Percentiles rank a stretch among this genome's conserved stretches.
These are phyloP conservation scores for Epichloe hybrida DNA, from an alignment of 2,329 filamentous ascomycete genomes.

Conservation along the genomic window DNA sequence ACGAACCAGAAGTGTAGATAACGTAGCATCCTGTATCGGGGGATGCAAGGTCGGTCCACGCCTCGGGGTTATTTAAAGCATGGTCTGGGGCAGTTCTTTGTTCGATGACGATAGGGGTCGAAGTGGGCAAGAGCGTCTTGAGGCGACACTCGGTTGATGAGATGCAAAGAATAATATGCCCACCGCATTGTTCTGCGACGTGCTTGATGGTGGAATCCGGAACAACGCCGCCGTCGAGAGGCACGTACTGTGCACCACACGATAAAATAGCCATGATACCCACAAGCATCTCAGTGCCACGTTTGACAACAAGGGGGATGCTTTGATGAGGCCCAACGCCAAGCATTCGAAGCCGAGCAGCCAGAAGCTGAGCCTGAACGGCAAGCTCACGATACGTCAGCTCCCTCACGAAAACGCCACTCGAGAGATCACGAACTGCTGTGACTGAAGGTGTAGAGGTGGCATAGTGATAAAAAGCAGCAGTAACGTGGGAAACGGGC, in stretches of 20 bases:
- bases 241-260: slow-evolving; percentile 45
- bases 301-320: slow-evolving; percentile 41
- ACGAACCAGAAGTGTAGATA: slow-evolving; percentile 40
- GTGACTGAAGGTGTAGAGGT: slow-evolving; percentile 21
- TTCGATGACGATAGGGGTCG: slow-evolving; percentile 17
- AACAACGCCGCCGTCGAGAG: slow-evolving; percentile 41
- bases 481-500: slow-evolving; percentile 26
- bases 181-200: slow-evolving; percentile 33
- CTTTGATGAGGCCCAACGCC: slow-evolving; percentile 32
- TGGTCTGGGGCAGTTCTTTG: slow-evolving; percentile 5
- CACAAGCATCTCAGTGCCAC: slow-evolving; percentile 42
- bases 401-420: slow-evolving; percentile 11
- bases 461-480: slow-evolving; percentile 26
- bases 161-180: slow-evolving; percentile 34
- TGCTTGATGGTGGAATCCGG: slow-evolving; percentile 33
- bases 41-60: slow-evolving; percentile 19
- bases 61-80: slow-evolving; percentile 2
- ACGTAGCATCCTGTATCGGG: slow-evolving; percentile 30
- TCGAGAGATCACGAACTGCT: slow-evolving; percentile 25
- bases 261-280: slow-evolving; percentile 43
- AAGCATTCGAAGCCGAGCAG: slow-evolving; percentile 22
- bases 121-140: slow-evolving; percentile 11
- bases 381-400: slow-evolving; percentile 34
- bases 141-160: slow-evolving; percentile 22
- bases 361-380: slow-evolving; percentile 26